These are phyloP conservation scores for Dicorynia guianensis DNA, from an alignment of 306 rosid species.

Conservation along the genomic window DNA sequence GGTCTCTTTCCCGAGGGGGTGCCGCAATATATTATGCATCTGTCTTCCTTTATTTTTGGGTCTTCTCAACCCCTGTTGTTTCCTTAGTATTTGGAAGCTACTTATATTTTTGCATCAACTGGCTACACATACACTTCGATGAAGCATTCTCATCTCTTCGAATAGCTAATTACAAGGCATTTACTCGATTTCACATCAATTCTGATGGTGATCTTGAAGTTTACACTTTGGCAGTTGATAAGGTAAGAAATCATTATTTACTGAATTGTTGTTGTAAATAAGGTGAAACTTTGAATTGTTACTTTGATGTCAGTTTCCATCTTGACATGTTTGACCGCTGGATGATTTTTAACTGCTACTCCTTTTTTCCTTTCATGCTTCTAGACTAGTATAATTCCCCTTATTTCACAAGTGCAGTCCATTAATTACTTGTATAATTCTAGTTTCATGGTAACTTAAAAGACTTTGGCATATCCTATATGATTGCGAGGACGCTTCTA, in stretches of 20 bases:
- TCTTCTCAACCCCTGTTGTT: constrained; percentile 95
- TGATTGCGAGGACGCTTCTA: not conserved
- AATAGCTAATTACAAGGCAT: constrained; percentile 92
- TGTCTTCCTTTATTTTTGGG: constrained; percentile 93
- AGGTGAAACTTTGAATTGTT: not conserved
- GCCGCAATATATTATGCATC: constrained; percentile 84
- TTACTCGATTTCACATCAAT: constrained; percentile 85
- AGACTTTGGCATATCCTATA: not conserved
- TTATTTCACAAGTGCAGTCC: not conserved
- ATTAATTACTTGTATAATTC: not conserved
- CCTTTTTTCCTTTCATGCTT: not conserved
- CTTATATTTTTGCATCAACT: constrained; percentile 88
- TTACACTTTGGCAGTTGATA: constrained; percentile 90
- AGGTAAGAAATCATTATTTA: constrained; percentile 53
- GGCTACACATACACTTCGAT: constrained; percentile 95
- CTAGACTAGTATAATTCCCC: not conserved
- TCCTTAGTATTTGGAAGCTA: constrained; percentile 94
- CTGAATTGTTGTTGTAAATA: not conserved
- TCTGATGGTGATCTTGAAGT: constrained; percentile 89
- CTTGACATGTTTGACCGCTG: not conserved
- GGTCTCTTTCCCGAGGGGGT: constrained; percentile 77
- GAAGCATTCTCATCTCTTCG: constrained; percentile 98
- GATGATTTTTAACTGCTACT: not conserved
- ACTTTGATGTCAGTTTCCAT: not conserved
- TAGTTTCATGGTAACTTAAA: not conserved